These are phyloP conservation scores for Hypomontagnella monticulosa DNA, from an alignment of 495 filamentous ascomycete species.

Conservation along the genomic window DNA sequence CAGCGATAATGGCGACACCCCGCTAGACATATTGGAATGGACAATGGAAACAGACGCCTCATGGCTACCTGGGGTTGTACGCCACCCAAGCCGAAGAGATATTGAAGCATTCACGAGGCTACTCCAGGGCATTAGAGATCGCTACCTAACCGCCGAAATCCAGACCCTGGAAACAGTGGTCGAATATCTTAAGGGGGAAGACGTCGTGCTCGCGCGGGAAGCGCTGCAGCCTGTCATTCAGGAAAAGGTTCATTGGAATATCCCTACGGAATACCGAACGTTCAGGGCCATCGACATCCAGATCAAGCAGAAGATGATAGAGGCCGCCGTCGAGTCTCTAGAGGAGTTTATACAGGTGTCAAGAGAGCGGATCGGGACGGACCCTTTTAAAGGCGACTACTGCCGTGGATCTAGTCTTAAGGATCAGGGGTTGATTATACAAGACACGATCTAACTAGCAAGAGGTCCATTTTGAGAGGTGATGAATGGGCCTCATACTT, in stretches of 20 bases:
- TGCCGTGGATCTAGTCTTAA: neutral
- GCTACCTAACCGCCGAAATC: constrained; percentile 28
- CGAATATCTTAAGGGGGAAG: constrained; percentile 4
- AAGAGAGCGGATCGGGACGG: constrained; percentile 11
- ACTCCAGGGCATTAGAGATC: constrained; percentile 11
- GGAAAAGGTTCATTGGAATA: constrained; percentile 24
- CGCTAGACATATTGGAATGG: constrained; percentile 21
- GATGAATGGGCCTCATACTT: neutral
- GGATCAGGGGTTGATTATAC: neutral
- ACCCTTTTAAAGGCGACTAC: constrained; percentile 13
- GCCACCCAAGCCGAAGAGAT: neutral
- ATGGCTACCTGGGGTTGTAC: neutral
- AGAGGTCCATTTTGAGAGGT: neutral
- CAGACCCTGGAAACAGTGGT: constrained; percentile 14
- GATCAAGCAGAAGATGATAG: constrained; percentile 22
- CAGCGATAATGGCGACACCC: neutral
- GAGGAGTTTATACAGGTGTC: constrained; percentile 35
- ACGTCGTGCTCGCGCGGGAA: constrained; percentile 11
- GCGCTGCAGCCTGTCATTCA: constrained; percentile 15
- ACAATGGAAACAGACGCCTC: neutral
- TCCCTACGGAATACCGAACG: constrained; percentile 21
- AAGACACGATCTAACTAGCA: neutral
- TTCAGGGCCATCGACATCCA: constrained; percentile 28
- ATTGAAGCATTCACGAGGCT: constrained; percentile 12
- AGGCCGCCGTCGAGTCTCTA: constrained; percentile 29